A percentile compares a stretch with the other conserved stretches of the same genome.
phyloP scores from a whole-genome alignment of 352 stramenopile genomes.

The Pythium sp. region DNA sequence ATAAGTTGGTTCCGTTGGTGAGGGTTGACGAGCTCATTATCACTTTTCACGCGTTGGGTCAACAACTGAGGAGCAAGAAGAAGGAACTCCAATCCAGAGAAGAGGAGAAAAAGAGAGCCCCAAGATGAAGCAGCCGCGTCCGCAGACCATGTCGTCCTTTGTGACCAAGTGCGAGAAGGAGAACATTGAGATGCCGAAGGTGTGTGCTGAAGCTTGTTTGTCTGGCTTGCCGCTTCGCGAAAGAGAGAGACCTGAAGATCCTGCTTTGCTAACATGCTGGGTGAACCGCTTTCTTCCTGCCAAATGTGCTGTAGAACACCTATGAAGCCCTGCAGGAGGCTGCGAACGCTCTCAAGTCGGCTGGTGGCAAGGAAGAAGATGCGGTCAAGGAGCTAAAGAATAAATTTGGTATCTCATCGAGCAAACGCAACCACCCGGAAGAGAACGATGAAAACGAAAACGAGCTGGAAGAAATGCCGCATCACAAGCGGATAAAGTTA shows the following conservation, averaged over 20 bases:
- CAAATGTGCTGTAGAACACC: slow-evolving; percentile 23
- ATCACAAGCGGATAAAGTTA: slow-evolving; percentile 57
- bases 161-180: slow-evolving; percentile 41
- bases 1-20: background rate
- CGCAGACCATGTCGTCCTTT: slow-evolving; percentile 26
- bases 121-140: slow-evolving; percentile 26
- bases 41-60: background rate
- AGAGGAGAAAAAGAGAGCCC: slow-evolving; percentile 9
- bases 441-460: slow-evolving; percentile 14
- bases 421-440: slow-evolving; percentile 21
- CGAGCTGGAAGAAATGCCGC: slow-evolving; percentile 34
- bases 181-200: slow-evolving; percentile 34
- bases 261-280: background rate
- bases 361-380: slow-evolving; percentile 32
- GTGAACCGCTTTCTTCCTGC: background rate
- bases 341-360: slow-evolving; percentile 27
- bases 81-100: background rate
- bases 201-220: slow-evolving; percentile 4
- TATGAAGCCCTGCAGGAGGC: slow-evolving; percentile 38
- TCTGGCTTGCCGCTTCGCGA: background rate
- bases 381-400: slow-evolving; percentile 34
- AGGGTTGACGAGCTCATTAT: background rate
- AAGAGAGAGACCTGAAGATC: background rate
- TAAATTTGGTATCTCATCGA: slow-evolving; percentile 23
- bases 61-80: background rate